Percentiles rank a stretch among this genome's conserved stretches.
Evolutionary conservation across 2,329 filamentous ascomycete genomes (phyloP).

Genomic region (Cladophialophora immunda): DNA sequence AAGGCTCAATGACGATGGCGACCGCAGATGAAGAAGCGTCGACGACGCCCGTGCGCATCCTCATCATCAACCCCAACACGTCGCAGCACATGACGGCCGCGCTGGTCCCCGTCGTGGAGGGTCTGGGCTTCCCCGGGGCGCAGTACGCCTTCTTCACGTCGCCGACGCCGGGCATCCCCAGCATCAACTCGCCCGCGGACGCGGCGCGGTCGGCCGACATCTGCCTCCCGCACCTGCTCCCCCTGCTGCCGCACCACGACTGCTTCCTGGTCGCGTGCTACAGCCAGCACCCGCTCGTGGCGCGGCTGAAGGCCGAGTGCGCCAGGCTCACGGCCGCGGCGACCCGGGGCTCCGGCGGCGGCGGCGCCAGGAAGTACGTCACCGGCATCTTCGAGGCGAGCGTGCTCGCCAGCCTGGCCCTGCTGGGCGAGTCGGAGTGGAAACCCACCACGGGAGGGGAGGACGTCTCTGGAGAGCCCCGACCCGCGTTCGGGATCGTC

Average conservation of each 20-base stretch:
- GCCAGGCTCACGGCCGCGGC: constrained; percentile 36
- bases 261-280: constrained; percentile 90
- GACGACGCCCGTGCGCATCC: constrained; percentile 39
- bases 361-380: constrained; percentile 61
- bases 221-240: constrained; percentile 65
- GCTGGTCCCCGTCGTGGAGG: constrained; percentile 51
- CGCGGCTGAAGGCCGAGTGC: constrained; percentile 61
- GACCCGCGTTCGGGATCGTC: constrained; percentile 77
- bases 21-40: not conserved
- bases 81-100: constrained; percentile 55
- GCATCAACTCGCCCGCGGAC: constrained; percentile 80
- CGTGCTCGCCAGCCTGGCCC: constrained; percentile 69
- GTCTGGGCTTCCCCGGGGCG: constrained; percentile 47
- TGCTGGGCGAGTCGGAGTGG: constrained; percentile 50
- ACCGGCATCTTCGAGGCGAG: constrained; percentile 90
- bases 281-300: constrained; percentile 81
- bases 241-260: constrained; percentile 61
- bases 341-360: constrained; percentile 21
- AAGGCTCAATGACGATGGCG: not conserved
- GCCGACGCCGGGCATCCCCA: constrained; percentile 68
- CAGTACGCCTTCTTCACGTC: constrained; percentile 70
- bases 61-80: constrained; percentile 58
- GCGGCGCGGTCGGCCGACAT: constrained; percentile 69
- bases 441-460: constrained; percentile 34
- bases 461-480: constrained; percentile 49